These are phyloP conservation scores for Mycena pura DNA, from an alignment of 768 basidiomycete species.

Conservation along the genomic window DNA sequence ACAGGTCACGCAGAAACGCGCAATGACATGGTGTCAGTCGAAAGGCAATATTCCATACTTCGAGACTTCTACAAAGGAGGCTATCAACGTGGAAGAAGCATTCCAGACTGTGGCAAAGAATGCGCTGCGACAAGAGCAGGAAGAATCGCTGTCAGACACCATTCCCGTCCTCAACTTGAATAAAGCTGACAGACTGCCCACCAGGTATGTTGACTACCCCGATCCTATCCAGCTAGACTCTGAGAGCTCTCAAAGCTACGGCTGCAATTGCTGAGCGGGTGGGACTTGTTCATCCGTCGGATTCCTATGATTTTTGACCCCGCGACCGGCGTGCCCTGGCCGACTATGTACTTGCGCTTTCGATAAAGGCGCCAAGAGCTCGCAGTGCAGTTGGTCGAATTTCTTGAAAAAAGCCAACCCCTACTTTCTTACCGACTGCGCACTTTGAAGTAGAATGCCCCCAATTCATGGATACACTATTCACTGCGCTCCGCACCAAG, in stretches of 20 bases:
- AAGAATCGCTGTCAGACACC: constrained; percentile 83
- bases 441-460: constrained; percentile 59
- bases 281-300: constrained; percentile 12
- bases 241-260: constrained; percentile 89
- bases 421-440: constrained; percentile 17
- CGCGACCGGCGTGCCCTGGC: constrained; percentile 76
- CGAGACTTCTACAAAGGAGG: constrained; percentile 99
- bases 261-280: constrained; percentile 79
- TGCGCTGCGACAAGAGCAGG: constrained; percentile 95
- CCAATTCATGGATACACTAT: constrained; percentile 84
- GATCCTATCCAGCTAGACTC: constrained; percentile 98
- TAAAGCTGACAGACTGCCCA: constrained; percentile 11
- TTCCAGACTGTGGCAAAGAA: constrained; percentile 99
- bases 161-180: constrained; percentile 16
- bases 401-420: constrained; percentile 78
- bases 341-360: constrained; percentile 91
- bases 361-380: constrained; percentile 90
- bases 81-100: constrained; percentile 99
- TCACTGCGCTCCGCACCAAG: constrained; percentile 83
- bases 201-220: constrained; percentile 96
- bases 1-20: constrained; percentile 98
- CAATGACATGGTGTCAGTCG: constrained; percentile 99
- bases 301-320: constrained; percentile 70
- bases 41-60: constrained; percentile 99
- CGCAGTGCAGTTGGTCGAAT: constrained; percentile 81